A percentile compares a stretch with the other conserved stretches of the same genome.
phyloP scores from a whole-genome alignment of 352 stramenopile genomes.

The Pythium insidiosum region DNA sequence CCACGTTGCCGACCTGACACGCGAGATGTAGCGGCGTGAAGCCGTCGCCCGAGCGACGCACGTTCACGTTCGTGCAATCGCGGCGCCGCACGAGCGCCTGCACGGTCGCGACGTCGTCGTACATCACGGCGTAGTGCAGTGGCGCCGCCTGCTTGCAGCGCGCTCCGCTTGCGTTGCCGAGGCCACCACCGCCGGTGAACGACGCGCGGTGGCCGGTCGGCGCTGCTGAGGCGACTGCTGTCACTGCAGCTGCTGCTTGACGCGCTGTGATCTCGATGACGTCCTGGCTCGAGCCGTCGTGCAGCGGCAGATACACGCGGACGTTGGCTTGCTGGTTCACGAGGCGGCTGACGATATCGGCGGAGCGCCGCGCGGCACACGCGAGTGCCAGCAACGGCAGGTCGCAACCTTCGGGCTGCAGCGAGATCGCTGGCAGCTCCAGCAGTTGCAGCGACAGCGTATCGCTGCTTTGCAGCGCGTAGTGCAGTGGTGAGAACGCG shows the following conservation, averaged over 20 bases:
- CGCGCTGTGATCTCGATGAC: conserved; percentile 3
- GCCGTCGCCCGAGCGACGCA: conserved; percentile 44
- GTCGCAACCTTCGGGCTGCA: conserved; percentile 41
- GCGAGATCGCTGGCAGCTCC: conserved; percentile 15
- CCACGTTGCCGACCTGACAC: conserved; percentile 43
- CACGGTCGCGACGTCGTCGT: conserved; percentile 37
- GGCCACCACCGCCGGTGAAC: neutral
- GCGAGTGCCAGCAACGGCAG: conserved; percentile 45
- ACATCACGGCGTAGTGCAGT: conserved; percentile 60
- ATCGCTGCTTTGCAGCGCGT: conserved; percentile 45
- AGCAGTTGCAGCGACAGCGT: conserved; percentile 26
- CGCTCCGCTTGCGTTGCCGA: neutral
- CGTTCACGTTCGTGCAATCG: conserved; percentile 43
- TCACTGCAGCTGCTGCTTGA: conserved; percentile 1
- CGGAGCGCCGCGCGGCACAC: conserved; percentile 33
- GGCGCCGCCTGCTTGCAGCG: conserved; percentile 38
- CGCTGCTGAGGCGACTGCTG: neutral
- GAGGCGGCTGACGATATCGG: conserved; percentile 30
- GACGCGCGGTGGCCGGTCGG: no score
- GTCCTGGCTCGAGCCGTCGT: conserved; percentile 14
- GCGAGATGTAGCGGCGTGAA: conserved; percentile 64
- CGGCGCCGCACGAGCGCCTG: conserved; percentile 20
- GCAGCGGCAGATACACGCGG: conserved; percentile 44
- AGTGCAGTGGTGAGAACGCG: conserved; percentile 48
- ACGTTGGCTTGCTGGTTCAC: conserved; percentile 47